phyloP scores from a whole-genome alignment of 2,329 filamentous ascomycete genomes.

The Pezicula carpinea region DNA sequence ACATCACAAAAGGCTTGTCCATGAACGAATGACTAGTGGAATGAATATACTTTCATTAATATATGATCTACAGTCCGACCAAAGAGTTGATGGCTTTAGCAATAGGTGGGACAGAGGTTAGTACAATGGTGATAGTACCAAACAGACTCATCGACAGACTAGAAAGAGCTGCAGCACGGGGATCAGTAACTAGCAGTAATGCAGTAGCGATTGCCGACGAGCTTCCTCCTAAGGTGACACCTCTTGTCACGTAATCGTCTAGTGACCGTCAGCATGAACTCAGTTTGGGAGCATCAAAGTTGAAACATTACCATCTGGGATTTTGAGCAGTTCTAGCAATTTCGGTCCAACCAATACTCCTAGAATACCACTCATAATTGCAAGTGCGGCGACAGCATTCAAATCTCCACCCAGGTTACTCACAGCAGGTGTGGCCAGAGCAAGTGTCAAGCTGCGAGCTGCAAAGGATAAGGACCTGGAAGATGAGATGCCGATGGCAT shows the following conservation, averaged over 20 bases:
- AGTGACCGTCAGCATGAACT: neutral
- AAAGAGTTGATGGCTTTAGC: slow-evolving; percentile 42
- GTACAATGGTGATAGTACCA: slow-evolving; percentile 52
- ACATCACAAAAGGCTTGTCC: slow-evolving; percentile 12
- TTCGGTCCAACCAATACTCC: slow-evolving; percentile 50
- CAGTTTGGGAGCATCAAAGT: too few species aligned
- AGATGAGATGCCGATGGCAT: slow-evolving; percentile 48
- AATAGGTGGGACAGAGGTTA: slow-evolving; percentile 52
- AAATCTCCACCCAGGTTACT: slow-evolving; percentile 52
- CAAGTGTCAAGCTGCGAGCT: slow-evolving; percentile 52
- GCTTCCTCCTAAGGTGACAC: slow-evolving; percentile 56
- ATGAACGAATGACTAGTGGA: slow-evolving; percentile 8
- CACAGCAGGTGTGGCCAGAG: slow-evolving; percentile 53
- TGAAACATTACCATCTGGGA: slow-evolving; percentile 43
- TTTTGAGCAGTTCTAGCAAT: slow-evolving; percentile 43
- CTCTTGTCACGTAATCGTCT: slow-evolving; percentile 61
- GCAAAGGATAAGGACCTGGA: slow-evolving; percentile 50
- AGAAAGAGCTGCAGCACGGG: slow-evolving; percentile 53
- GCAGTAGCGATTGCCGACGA: slow-evolving; percentile 57
- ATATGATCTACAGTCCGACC: slow-evolving; percentile 35
- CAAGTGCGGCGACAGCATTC: slow-evolving; percentile 51
- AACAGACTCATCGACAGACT: slow-evolving; percentile 58
- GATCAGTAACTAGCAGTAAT: slow-evolving; percentile 49
- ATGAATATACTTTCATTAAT: slow-evolving; percentile 1
- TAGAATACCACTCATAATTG: slow-evolving; percentile 55